These are phyloP conservation scores for Globisporangium paddicum DNA, from an alignment of 352 stramenopile species.

Conservation along the genomic window DNA sequence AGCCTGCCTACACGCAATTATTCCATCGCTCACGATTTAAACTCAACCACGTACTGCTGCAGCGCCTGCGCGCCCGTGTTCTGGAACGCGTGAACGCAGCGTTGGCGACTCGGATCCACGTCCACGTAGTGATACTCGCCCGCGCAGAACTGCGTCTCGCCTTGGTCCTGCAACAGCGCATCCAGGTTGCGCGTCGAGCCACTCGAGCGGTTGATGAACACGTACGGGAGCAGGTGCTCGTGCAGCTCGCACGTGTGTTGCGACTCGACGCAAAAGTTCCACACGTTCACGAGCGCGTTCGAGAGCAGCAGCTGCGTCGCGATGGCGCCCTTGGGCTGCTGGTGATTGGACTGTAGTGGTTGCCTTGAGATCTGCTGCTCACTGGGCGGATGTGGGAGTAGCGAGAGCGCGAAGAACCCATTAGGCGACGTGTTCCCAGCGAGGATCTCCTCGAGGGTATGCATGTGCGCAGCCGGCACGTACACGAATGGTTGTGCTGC, in stretches of 20 bases:
- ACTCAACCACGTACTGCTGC: slow-evolving; percentile 41
- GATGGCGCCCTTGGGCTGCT: slow-evolving; percentile 13
- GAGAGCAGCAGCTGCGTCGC: slow-evolving; percentile 28
- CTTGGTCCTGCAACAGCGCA: slow-evolving; percentile 19
- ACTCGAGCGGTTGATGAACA: slow-evolving; percentile 36
- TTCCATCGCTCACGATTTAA: slow-evolving; percentile 11
- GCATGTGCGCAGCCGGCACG: neutral
- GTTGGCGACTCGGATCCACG: slow-evolving; percentile 11
- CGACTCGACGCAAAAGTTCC: slow-evolving; percentile 31
- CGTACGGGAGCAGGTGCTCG: slow-evolving; percentile 31
- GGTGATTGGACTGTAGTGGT: neutral
- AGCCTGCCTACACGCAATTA: neutral
- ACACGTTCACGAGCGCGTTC: slow-evolving; percentile 30
- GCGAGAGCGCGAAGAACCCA: slow-evolving; percentile 13
- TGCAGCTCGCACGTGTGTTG: slow-evolving; percentile 27
- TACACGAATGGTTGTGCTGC: neutral
- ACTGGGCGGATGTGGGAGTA: neutral
- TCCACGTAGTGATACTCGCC: slow-evolving; percentile 31
- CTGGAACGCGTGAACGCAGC: slow-evolving; percentile 31
- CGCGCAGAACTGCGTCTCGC: slow-evolving; percentile 19
- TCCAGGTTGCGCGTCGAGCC: slow-evolving; percentile 28
- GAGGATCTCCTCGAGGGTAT: neutral
- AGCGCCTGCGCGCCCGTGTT: slow-evolving; percentile 18
- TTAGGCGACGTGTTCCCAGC: neutral
- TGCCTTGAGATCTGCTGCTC: neutral